Conservation (phyloP, 495 filamentous ascomycete genomes). For the Jackrogersella multiformis region DNA sequence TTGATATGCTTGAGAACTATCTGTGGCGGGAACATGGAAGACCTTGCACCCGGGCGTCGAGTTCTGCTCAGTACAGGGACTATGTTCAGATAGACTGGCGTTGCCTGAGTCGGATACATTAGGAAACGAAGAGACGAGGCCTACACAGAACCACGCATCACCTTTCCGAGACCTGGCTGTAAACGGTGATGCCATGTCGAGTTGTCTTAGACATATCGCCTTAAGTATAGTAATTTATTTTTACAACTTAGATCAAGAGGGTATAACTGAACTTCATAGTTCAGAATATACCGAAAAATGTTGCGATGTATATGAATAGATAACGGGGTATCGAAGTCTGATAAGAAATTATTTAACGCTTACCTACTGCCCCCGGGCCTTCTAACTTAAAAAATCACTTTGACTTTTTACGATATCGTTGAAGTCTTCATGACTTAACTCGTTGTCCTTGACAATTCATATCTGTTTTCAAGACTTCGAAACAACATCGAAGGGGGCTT, state of each 20-base stretch:
- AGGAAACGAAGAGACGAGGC: conserved; percentile 61
- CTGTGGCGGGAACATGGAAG: conserved; percentile 58
- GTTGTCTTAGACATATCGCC: conserved; percentile 2
- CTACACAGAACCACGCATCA: conserved; percentile 56
- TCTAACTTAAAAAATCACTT: not conserved
- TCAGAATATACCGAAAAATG: conserved; percentile 13
- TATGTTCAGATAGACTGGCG: conserved; percentile 45
- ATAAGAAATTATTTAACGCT: conserved; percentile 22
- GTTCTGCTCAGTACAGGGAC: conserved; percentile 42
- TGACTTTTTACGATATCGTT: not conserved
- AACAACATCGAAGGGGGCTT: not conserved
- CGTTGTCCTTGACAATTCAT: no score
- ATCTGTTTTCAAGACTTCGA: not conserved
- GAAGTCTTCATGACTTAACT: not conserved
- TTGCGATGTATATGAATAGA: conserved; percentile 7
- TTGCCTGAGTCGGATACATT: conserved; percentile 54
- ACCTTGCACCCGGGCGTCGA: conserved; percentile 61
- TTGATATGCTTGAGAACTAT: conserved; percentile 50
- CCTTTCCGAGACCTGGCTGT: conserved; percentile 42
- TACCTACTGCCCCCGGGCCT: not conserved
- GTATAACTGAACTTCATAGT: not conserved
- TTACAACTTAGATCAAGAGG: no score
- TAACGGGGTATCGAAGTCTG: conserved; percentile 4
- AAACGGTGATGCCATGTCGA: conserved; percentile 40
- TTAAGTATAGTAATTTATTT: not conserved